Conservation (phyloP, 1,284 basidiomycete species). For the Meira miltonrushii region DNA sequence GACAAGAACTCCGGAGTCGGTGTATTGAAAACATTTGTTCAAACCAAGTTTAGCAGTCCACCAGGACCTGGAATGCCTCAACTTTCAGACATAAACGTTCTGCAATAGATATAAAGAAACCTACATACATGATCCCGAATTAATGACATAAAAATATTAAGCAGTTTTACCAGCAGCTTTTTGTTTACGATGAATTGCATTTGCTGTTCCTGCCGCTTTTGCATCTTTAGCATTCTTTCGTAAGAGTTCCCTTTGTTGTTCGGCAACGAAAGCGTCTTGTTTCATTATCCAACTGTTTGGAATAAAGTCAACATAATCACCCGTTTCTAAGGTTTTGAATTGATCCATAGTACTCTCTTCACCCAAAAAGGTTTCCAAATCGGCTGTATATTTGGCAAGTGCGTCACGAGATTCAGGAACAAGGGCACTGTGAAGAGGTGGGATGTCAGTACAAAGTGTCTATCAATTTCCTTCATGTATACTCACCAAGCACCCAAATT, state of each 20-base stretch:
- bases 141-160: no score
- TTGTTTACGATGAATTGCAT: no score
- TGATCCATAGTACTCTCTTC: constrained; percentile 3
- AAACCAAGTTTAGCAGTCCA: constrained; percentile 36
- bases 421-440: not conserved
- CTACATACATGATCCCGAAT: not conserved
- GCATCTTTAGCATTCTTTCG: no score
- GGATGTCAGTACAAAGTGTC: not conserved
- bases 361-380: constrained; percentile 10
- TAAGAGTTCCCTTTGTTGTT: no score
- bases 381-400: constrained; percentile 4
- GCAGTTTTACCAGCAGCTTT: no score
- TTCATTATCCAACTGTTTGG: constrained; percentile 1
- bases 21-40: constrained; percentile 38
- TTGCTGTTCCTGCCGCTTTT: no score
- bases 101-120: not conserved
- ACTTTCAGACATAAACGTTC: constrained; percentile 5
- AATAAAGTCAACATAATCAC: constrained; percentile 11
- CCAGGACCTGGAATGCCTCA: constrained; percentile 26
- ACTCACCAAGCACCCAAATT: constrained; percentile 11
- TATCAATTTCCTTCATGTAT: no score
- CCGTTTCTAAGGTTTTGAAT: constrained; percentile 2
- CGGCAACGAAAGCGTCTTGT: no score
- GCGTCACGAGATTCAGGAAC: constrained; percentile 8
- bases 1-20: constrained; percentile 25